Percentiles rank a stretch among this genome's conserved stretches.
Evolutionary conservation across 1,284 basidiomycete species (phyloP).

Genomic region (Cryptococcus floricola): DNA sequence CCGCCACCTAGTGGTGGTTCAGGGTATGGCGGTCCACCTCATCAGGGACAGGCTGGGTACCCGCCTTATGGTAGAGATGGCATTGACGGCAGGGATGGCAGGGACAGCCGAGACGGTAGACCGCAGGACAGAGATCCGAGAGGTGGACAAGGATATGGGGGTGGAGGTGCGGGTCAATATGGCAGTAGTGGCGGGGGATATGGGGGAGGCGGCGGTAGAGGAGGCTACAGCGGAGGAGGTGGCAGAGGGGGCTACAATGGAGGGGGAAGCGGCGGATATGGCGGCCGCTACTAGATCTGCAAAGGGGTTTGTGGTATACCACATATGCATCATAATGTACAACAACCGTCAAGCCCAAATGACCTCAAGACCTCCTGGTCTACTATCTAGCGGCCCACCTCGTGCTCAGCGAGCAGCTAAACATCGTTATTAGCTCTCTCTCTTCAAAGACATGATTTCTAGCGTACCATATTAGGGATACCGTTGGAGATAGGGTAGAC

Average conservation of each 20-base stretch:
- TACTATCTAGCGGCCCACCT: constrained; percentile 55
- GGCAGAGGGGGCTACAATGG: constrained; percentile 7
- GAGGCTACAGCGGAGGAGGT: constrained; percentile 1
- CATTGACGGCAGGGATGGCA: neutral
- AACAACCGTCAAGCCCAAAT: constrained; percentile 8
- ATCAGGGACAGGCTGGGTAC: constrained; percentile 3
- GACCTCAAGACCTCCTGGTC: neutral
- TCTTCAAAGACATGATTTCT: neutral
- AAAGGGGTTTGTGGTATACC: neutral
- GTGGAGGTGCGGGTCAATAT: neutral
- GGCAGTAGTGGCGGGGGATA: neutral
- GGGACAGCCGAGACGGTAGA: neutral
- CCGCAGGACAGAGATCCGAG: neutral
- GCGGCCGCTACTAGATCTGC: constrained; percentile 3
- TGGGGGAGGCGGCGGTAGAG: neutral
- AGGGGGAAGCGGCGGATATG: neutral
- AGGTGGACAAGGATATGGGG: neutral
- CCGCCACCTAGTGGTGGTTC: too few relatives aligned
- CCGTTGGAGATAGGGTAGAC: constrained; percentile 87
- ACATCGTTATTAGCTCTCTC: neutral
- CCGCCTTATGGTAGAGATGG: neutral
- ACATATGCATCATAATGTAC: constrained; percentile 12
- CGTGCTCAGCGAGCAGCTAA: constrained; percentile 85
- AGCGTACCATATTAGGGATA: constrained; percentile 93
- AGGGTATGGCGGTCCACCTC: neutral